Evolutionary conservation across 2,329 filamentous ascomycete genomes (phyloP).

Genomic region (Lachnellula hyalina): DNA sequence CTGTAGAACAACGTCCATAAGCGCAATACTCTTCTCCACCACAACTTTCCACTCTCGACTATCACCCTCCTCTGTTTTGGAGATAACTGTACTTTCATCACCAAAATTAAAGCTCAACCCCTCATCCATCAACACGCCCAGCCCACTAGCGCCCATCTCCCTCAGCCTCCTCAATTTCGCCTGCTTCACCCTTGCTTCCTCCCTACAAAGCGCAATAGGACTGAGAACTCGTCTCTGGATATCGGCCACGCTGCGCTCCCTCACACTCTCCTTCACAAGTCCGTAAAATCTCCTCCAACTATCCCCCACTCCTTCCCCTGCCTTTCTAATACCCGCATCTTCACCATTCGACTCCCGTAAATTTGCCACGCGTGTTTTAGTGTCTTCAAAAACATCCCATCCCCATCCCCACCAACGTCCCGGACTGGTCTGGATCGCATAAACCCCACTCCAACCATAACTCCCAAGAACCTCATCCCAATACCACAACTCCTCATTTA

Average conservation of each 20-base stretch:
- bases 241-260: conserved; percentile 64
- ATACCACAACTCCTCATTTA: conserved; percentile 88
- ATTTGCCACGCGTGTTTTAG: conserved; percentile 25
- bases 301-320: conserved; percentile 37
- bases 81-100: conserved; percentile 48
- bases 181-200: conserved; percentile 72
- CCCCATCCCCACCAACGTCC: conserved; percentile 67
- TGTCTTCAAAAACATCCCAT: conserved; percentile 62
- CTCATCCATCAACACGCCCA: conserved; percentile 84
- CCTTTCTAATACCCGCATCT: conserved; percentile 17
- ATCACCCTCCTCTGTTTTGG: conserved; percentile 38
- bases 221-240: conserved; percentile 69
- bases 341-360: conserved; percentile 24
- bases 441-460: conserved; percentile 71
- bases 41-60: conserved; percentile 62
- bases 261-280: conserved; percentile 70
- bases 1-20: conserved; percentile 81
- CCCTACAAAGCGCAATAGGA: conserved; percentile 69
- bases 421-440: conserved; percentile 82
- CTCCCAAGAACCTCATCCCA: conserved; percentile 88
- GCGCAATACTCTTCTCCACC: conserved; percentile 71
- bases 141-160: conserved; percentile 75
- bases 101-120: conserved; percentile 64
- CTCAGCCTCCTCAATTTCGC: conserved; percentile 65
- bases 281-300: conserved; percentile 70